A percentile compares a stretch with the other conserved stretches of the same genome.
phyloP scores from a whole-genome alignment of 805 yeast species.

The Dipodascus albidus region DNA sequence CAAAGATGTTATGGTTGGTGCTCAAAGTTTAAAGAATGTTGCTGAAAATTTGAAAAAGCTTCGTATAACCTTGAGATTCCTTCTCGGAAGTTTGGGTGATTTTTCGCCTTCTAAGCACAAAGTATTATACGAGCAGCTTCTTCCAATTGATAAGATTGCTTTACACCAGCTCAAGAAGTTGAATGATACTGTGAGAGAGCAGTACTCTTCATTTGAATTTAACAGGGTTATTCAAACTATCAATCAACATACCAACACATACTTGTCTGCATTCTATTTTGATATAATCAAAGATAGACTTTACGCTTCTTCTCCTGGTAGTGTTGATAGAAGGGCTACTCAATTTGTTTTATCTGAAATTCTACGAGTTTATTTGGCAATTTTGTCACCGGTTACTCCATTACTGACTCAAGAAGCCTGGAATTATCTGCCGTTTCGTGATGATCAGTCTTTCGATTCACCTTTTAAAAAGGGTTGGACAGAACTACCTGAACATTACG shows the following conservation, averaged over 20 bases:
- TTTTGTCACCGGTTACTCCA: conserved; percentile 76
- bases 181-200: conserved; percentile 29
- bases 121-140: conserved; percentile 24
- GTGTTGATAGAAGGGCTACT: conserved; percentile 41
- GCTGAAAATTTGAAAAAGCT: conserved; percentile 73
- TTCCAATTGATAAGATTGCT: conserved; percentile 44
- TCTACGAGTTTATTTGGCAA: conserved; percentile 47
- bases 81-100: conserved; percentile 64
- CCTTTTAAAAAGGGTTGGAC: conserved; percentile 41
- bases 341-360: conserved; percentile 54
- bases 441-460: conserved; percentile 24
- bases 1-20: conserved; percentile 65
- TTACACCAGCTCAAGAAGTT: conserved; percentile 44
- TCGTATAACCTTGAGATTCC: conserved; percentile 66
- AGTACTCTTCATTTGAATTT: conserved; percentile 52
- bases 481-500: conserved; percentile 27
- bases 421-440: conserved; percentile 38
- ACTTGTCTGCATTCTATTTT: conserved; percentile 74
- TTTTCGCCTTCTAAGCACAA: conserved; percentile 14
- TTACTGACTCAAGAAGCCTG: conserved; percentile 80
- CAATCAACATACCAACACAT: conserved; percentile 61
- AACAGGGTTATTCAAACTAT: conserved; percentile 57
- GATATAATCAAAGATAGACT: conserved; percentile 77
- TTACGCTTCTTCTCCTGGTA: conserved; percentile 50
- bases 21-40: conserved; percentile 60